Base-by-base conservation (phyloP, 352 stramenopile genomes). In the Globisporangium mamillatum region DNA sequence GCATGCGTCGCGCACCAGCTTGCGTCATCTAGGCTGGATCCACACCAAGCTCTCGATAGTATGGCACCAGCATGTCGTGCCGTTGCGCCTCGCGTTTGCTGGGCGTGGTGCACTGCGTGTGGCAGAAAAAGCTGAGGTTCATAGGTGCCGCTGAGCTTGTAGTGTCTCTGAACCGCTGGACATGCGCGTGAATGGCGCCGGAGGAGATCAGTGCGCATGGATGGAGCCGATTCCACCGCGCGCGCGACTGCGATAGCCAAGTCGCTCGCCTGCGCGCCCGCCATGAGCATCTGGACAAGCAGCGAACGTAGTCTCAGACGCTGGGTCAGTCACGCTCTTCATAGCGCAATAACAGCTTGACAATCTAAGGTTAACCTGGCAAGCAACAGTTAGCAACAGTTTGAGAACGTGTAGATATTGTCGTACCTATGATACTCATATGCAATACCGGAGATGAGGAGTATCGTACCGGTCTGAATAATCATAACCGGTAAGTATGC, bases 121-220 rank as follows among this genome's bases (percentile, higher is more conserved):
- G 72, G 65, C 80, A 87, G 73, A 89, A 91, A 70, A 91, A 78
- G 46, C 89, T 91, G 64, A 81, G 74, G 68, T 88, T 89, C 60
- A 91, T 75, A 4, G 75, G 70, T 4, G 52, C 8, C 12, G 52
- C 10, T 3, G 52, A 58, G 12, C 2, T 3, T 9, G 24, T 58
- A 22, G 52, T 14, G 1, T 32, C 22, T 4, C 52, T 24, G 24
- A 58, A 58, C 22, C 24, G 52, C 72, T 72, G 57, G 68, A 59
- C 5, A 72, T 81, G 25, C 81, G 67, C 27, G 55, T 61, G 29
- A 64, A 58, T n/a, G 24, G 77, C 27, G 73, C 79, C 24, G 53
- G 68, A 22, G 46, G 71, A 55, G n/a, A 84, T 75, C 59, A 79
- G 70, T 22, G 48, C 63, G 22, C 81, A 73, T 7, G 80, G 58